phyloP scores from a whole-genome alignment of 2,329 filamentous ascomycete species.

The Fusarium foetens region DNA sequence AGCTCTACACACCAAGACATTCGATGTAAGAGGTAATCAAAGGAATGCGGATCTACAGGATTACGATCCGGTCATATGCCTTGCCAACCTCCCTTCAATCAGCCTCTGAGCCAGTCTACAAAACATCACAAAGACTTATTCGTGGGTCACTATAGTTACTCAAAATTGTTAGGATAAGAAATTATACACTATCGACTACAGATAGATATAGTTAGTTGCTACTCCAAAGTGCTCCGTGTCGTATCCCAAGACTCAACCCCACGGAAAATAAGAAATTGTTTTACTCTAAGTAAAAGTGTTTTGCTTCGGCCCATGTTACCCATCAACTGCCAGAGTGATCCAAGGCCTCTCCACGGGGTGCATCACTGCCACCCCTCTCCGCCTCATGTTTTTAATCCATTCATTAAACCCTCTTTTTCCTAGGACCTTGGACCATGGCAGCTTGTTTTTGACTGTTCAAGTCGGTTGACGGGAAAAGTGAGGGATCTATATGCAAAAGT shows the following conservation, averaged over 20 bases:
- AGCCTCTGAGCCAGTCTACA: not conserved
- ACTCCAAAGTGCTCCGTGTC: constrained; percentile 41
- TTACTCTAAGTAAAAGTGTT: constrained; percentile 38
- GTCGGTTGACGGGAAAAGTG: constrained; percentile 8
- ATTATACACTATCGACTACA: constrained; percentile 54
- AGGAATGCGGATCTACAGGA: constrained; percentile 8
- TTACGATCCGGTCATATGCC: constrained; percentile 1
- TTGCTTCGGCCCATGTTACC: constrained; percentile 33
- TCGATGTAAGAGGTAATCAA: constrained; percentile 30
- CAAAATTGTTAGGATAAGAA: constrained; percentile 39
- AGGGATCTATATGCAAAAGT: constrained; percentile 22
- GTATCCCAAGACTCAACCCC: constrained; percentile 39
- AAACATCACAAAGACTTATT: not conserved
- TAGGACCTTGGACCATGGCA: constrained; percentile 39
- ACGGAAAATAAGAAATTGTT: constrained; percentile 35
- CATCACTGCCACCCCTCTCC: constrained; percentile 28
- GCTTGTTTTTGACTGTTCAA: constrained; percentile 27
- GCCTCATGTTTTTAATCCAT: constrained; percentile 12
- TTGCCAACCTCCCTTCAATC: constrained; percentile 6
- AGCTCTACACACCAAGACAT: not conserved
- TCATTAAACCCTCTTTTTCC: constrained; percentile 14
- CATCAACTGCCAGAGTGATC: constrained; percentile 42
- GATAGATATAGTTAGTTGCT: constrained; percentile 45
- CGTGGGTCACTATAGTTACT: not conserved
- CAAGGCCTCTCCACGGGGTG: constrained; percentile 39